Base-by-base conservation (phyloP, 2,329 filamentous ascomycete species). In the Apiospora aurea region DNA sequence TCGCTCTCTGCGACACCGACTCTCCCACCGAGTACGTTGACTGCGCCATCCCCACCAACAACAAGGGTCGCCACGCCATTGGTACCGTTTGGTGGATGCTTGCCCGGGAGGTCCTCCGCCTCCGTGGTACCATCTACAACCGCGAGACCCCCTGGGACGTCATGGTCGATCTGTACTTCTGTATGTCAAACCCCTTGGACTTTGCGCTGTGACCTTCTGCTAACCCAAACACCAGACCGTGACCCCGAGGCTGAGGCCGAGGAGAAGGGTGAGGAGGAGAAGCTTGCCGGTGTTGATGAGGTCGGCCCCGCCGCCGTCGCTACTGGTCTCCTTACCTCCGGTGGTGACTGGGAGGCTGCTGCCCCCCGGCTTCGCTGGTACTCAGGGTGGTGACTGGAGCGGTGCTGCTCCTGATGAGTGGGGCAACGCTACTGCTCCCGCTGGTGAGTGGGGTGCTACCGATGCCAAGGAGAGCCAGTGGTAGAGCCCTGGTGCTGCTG, bases 101-200 rank as follows among this genome's bases (percentile, higher is more conserved):
- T 80, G 96, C 96, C 85, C 96, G 96, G 91, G 96, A 99, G 92
- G 96, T 99, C 85, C 95, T 99, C 86, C 95, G 97, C 84, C 95
- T 99, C 83, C 95, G 96, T 81, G 96, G 97, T 81, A 98, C 95
- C 83, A 94, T 99, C 83, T 93, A 94, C 84, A 94, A 90, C 90
- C 95, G 96, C 85, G 96, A 99, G 88, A 92, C 93, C 75, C 94
- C 97, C 85, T 99, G 96, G 96, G 96, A 99, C 84, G 93, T 97
- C 87, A 98, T 99, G 92, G 94, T 97, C 82, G 96, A 99, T 92
- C 89, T 99, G 82, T 99, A 99, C 94, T 99, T 99, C 93, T 98
- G 89, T 91, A 89, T 78, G 89, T 88, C 14, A 13, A 26, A 46
- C 11, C 41, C 1, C 14, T n/a, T 21, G 44, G 10, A 47, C 66